phyloP scores from a whole-genome alignment of 164 flowering plant species.

The Chimonanthus praecox region DNA sequence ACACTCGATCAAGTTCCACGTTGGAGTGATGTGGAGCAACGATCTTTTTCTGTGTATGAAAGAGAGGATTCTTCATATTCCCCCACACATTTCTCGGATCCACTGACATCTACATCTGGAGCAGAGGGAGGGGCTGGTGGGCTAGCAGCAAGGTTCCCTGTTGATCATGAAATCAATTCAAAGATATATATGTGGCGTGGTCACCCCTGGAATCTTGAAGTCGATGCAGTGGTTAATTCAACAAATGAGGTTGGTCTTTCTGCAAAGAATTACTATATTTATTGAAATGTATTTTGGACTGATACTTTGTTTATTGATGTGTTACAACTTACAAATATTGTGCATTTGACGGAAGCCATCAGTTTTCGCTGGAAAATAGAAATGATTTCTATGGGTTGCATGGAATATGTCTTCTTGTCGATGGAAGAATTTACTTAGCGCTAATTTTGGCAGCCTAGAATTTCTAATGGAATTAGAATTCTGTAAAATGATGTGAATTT shows the following conservation, averaged over 20 bases:
- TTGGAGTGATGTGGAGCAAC: slow-evolving; percentile 82
- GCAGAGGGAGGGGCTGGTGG: slow-evolving; percentile 52
- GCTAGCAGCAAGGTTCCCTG: slow-evolving; percentile 69
- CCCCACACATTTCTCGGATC: slow-evolving; percentile 58
- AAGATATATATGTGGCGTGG: slow-evolving; percentile 97
- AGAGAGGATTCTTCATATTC: slow-evolving; percentile 52
- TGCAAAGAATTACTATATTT: no score
- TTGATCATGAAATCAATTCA: slow-evolving; percentile 80
- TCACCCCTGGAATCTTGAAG: slow-evolving; percentile 96
- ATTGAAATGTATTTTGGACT: no score
- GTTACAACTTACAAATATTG: no score
- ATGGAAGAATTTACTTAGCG: no score
- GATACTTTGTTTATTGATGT: no score
- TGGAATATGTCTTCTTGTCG: no score
- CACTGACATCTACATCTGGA: slow-evolving; percentile 49
- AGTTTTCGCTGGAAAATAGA: no score
- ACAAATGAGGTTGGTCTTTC: slow-evolving; percentile 75
- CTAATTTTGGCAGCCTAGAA: no score
- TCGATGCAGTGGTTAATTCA: slow-evolving; percentile 98
- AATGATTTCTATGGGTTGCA: no score
- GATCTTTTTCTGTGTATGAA: slow-evolving; percentile 41
- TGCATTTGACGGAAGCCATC: no score
- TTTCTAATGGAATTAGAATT: no score
- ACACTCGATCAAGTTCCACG: slow-evolving; percentile 86
- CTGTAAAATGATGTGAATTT: no score